Conservation (phyloP, 306 rosid species). For the Dalbergia oliveri region DNA sequence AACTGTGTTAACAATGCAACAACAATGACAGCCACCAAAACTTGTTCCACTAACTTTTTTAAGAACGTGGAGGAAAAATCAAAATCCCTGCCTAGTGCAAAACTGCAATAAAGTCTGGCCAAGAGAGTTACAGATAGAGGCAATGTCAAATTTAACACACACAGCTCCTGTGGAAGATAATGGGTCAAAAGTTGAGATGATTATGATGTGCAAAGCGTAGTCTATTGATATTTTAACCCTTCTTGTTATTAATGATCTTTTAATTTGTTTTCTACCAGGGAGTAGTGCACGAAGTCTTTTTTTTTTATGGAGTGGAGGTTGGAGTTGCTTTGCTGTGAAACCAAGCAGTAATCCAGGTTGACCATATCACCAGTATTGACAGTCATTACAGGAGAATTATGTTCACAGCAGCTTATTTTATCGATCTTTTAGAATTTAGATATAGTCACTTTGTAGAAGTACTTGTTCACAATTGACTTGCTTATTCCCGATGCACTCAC, state of each 20-base stretch:
- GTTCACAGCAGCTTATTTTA: neutral
- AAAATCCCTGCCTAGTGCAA: conserved; percentile 51
- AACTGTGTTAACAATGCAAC: conserved; percentile 40
- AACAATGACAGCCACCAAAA: neutral
- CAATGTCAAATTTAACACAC: neutral
- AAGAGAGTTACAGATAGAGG: conserved; percentile 58
- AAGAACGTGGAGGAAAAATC: conserved; percentile 52
- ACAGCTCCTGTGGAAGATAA: neutral
- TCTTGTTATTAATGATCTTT: neutral
- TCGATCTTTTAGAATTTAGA: conserved; percentile 29
- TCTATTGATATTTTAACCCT: conserved; percentile 11
- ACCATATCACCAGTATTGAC: conserved; percentile 22
- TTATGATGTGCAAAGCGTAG: neutral
- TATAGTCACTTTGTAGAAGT: conserved; percentile 25
- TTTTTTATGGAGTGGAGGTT: conserved; percentile 51
- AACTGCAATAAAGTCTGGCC: conserved; percentile 71
- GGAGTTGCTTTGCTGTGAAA: conserved; percentile 43
- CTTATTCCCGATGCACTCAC: conserved; percentile 40
- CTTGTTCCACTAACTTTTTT: conserved; percentile 34
- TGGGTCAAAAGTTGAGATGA: neutral
- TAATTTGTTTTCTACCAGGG: conserved; percentile 40
- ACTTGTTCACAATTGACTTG: conserved; percentile 15
- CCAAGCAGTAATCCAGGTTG: conserved; percentile 41
- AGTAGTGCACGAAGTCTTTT: conserved; percentile 25
- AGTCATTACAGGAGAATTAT: conserved; percentile 31